Percentiles rank a stretch among this genome's conserved stretches.
Evolutionary conservation across 2,329 filamentous ascomycete genomes (phyloP).

Genomic region (Calonectria henricotiae): DNA sequence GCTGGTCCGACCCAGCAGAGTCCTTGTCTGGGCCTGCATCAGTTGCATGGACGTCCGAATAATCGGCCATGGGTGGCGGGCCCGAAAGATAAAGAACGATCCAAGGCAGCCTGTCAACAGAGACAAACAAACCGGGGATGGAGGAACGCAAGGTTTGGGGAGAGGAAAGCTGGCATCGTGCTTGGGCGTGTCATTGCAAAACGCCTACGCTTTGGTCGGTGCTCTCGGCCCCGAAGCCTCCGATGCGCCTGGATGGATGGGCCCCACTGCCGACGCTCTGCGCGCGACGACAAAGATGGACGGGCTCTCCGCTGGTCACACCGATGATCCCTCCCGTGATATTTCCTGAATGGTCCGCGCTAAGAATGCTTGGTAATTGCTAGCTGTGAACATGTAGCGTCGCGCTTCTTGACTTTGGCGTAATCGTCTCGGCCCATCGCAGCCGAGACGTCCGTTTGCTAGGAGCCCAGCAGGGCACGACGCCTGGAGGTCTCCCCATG

Average conservation of each 20-base stretch:
- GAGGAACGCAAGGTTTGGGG: neutral
- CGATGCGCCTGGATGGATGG: neutral
- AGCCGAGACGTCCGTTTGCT: conserved; percentile 17
- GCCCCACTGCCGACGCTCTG: neutral
- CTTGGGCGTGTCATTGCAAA: neutral
- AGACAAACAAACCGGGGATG: neutral
- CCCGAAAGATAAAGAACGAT: neutral
- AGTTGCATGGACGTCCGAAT: neutral
- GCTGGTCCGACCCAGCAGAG: neutral
- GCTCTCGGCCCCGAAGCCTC: conserved; percentile 12
- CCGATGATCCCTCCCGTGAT: neutral
- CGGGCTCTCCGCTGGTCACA: neutral
- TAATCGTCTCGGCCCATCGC: conserved; percentile 12
- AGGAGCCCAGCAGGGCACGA: neutral
- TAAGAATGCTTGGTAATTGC: neutral
- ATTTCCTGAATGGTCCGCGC: neutral
- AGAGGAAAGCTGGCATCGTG: neutral
- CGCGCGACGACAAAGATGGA: neutral
- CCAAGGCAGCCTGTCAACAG: too few species aligned
- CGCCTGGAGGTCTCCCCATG: neutral
- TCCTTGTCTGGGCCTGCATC: neutral
- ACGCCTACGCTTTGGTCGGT: conserved; percentile 1
- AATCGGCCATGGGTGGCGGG: neutral
- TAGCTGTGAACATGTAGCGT: neutral
- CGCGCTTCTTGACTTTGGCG: neutral